phyloP scores from a whole-genome alignment of 805 yeast genomes.

The Gaillardinia entomophila region DNA sequence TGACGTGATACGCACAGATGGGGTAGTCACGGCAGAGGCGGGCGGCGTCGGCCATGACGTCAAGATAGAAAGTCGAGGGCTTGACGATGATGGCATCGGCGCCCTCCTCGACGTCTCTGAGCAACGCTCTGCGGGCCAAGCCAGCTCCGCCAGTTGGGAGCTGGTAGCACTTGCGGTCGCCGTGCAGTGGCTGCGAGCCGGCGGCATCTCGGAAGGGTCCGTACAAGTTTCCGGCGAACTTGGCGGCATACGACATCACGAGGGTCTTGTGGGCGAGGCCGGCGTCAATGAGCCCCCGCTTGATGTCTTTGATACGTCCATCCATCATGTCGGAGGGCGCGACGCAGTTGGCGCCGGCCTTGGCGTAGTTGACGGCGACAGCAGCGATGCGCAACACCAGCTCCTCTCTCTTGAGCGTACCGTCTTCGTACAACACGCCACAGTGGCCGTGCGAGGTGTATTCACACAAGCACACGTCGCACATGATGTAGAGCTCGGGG shows the following conservation, averaged over 20 bases:
- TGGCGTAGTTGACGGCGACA: constrained; percentile 91
- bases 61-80: constrained; percentile 93
- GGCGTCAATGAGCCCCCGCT: constrained; percentile 72
- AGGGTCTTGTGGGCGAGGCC: constrained; percentile 82
- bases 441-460: constrained; percentile 98
- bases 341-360: constrained; percentile 91
- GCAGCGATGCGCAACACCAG: constrained; percentile 84
- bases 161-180: constrained; percentile 91
- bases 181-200: constrained; percentile 80
- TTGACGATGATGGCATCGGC: constrained; percentile 94
- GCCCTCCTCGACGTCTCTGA: constrained; percentile 85
- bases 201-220: constrained; percentile 99
- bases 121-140: constrained; percentile 84
- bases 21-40: constrained; percentile 80
- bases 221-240: constrained; percentile 83
- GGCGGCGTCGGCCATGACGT: constrained; percentile 83
- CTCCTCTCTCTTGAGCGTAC: constrained; percentile 67
- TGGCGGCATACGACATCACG: constrained; percentile 91
- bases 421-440: constrained; percentile 85
- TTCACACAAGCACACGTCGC: constrained; percentile 96
- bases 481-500: constrained; percentile 81
- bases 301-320: constrained; percentile 87
- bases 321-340: constrained; percentile 99
- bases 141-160: constrained; percentile 92
- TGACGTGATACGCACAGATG: constrained; percentile 90